A percentile compares a stretch with the other conserved stretches of the same genome.
Evolutionary conservation across 2,329 filamentous ascomycete species (phyloP).

Genomic region (Alternaria consortialis): DNA sequence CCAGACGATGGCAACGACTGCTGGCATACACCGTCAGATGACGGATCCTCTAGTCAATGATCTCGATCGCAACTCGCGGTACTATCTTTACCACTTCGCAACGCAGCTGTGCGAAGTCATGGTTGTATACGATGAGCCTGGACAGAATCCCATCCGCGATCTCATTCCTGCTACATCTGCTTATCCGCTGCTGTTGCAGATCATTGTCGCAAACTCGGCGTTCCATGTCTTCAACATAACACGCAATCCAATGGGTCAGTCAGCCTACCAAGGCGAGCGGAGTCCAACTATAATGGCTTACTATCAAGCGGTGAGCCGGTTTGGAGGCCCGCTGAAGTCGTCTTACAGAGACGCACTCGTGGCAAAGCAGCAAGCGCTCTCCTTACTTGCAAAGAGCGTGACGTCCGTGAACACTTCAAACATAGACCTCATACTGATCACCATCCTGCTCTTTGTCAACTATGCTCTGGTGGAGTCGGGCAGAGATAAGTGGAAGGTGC

Average conservation of each 20-base stretch:
- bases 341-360: conserved; percentile 51
- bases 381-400: conserved; percentile 51
- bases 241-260: conserved; percentile 45
- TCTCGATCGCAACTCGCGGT: conserved; percentile 57
- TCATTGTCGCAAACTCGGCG: conserved; percentile 60
- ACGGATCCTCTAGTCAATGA: conserved; percentile 66
- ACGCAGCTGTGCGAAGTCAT: conserved; percentile 65
- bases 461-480: conserved; percentile 62
- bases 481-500: conserved; percentile 61
- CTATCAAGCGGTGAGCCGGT: conserved; percentile 50
- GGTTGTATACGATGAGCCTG: conserved; percentile 57
- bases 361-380: conserved; percentile 60
- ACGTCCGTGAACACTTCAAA: conserved; percentile 40
- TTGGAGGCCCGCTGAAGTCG: conserved; percentile 47
- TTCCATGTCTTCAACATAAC: conserved; percentile 56
- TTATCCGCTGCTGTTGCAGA: conserved; percentile 57
- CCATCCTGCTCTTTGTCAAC: conserved; percentile 60
- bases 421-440: conserved; percentile 56
- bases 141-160: conserved; percentile 60
- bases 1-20: conserved; percentile 30
- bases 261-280: conserved; percentile 44
- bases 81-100: conserved; percentile 60
- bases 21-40: conserved; percentile 54
- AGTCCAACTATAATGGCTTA: conserved; percentile 45
- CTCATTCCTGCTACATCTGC: conserved; percentile 57